Percentiles rank a stretch among this genome's conserved stretches.
Conservation (phyloP, 768 basidiomycete species). For the Candolleomyces eurysporus region DNA sequence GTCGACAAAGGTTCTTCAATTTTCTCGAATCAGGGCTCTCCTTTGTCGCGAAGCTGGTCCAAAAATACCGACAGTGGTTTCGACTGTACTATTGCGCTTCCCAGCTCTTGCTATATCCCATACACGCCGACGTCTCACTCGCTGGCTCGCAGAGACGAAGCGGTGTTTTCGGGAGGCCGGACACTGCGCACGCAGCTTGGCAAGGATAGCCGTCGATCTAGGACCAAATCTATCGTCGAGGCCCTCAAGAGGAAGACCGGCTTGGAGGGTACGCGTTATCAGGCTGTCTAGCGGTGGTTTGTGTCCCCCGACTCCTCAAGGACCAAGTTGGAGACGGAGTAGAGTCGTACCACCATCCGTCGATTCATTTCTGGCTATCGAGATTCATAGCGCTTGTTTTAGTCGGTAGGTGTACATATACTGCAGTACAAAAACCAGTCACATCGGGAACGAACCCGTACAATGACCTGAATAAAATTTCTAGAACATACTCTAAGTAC, state of each 20-base stretch:
- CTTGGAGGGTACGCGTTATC: neutral
- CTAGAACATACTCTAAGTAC: too few species aligned
- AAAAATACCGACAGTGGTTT: neutral
- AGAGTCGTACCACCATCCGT: too few species aligned
- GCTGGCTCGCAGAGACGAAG: neutral
- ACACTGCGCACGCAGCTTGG: neutral
- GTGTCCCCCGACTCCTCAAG: too few species aligned
- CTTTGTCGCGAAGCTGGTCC: neutral
- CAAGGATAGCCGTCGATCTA: neutral
- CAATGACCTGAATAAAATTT: too few species aligned
- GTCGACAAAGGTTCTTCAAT: too few species aligned
- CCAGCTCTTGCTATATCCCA: constrained; percentile 5
- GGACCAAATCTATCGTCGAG: neutral
- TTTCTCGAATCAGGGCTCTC: neutral
- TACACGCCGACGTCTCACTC: neutral
- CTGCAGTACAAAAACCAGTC: too few species aligned
- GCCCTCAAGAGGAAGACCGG: neutral
- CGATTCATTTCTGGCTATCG: too few species aligned
- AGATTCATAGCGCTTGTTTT: too few species aligned
- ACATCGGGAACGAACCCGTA: too few species aligned
- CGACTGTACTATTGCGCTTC: neutral
- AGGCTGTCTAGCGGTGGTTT: too few species aligned
- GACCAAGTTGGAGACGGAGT: too few species aligned
- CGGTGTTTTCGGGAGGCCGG: neutral
- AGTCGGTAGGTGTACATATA: too few species aligned